These are phyloP conservation scores for Dysphania ambrosioides DNA, from an alignment of 148 eudicot species.

Conservation along the genomic window DNA sequence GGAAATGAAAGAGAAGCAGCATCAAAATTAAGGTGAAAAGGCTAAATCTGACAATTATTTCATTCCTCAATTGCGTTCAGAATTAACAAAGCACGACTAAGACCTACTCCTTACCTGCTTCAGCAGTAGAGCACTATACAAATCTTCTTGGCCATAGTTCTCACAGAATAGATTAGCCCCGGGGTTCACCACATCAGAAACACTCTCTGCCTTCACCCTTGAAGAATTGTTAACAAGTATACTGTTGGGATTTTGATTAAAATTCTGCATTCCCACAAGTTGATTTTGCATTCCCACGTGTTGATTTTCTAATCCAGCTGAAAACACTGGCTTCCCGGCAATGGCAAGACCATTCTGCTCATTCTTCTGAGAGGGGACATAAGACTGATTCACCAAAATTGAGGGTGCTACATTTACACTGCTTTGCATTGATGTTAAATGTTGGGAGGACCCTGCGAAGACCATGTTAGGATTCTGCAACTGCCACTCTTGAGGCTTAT, in stretches of 20 bases:
- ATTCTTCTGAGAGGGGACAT: slow-evolving; percentile 35
- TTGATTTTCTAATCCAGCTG: slow-evolving; percentile 36
- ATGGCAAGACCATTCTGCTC: slow-evolving; percentile 30
- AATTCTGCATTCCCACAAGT: slow-evolving; percentile 28
- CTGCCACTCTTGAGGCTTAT: slow-evolving; percentile 60
- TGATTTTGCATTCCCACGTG: slow-evolving; percentile 34
- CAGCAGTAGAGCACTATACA: slow-evolving; percentile 67
- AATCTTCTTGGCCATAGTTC: slow-evolving; percentile 70
- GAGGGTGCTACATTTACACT: slow-evolving; percentile 50
- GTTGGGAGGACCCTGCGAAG: slow-evolving; percentile 36
- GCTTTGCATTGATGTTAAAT: slow-evolving; percentile 31
- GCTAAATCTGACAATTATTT: neutral
- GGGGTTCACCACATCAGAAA: slow-evolving; percentile 41
- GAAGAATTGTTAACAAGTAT: slow-evolving; percentile 33
- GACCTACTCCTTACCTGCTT: slow-evolving; percentile 59
- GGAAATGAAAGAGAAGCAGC: neutral
- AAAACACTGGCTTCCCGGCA: slow-evolving; percentile 37
- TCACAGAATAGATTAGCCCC: slow-evolving; percentile 41
- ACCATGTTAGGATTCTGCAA: slow-evolving; percentile 41
- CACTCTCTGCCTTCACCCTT: slow-evolving; percentile 58
- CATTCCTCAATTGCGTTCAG: slow-evolving; percentile 15
- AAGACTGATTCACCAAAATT: slow-evolving; percentile 52
- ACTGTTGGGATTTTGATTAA: slow-evolving; percentile 35
- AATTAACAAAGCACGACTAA: slow-evolving; percentile 19
- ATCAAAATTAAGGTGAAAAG: neutral